Base-by-base conservation (phyloP, 2,329 filamentous ascomycete species). In the Metarhizium guizhouense region DNA sequence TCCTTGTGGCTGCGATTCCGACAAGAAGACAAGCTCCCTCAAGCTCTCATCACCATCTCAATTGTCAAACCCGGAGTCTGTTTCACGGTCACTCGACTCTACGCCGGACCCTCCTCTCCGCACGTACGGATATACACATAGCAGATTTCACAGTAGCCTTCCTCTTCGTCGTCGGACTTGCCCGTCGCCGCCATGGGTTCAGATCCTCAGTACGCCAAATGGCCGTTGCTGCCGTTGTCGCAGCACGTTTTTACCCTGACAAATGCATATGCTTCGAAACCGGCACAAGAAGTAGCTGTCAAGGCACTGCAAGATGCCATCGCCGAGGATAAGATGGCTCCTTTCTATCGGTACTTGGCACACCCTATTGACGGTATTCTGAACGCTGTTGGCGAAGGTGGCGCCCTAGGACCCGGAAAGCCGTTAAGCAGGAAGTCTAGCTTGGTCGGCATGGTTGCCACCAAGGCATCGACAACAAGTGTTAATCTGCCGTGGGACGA, bases 401-500 rank as follows among this genome's bases (percentile, higher is more conserved):
- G 68, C 57, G 74, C 73, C 58, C 70, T 71, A 68, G 72, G 72
- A 67, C 72, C 73, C 60, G 71, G 79, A 71, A 85, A 81, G 71
- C 77, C 83, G n/a, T 71, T 78, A 54, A 79, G 81, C 69, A 80
- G 86, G 71, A 87, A 87, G 74, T 84, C 81, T 62, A 84, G 89
- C 72, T 76, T 83, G 56, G 84, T 83, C 47, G 87, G 86, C 68
- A 84, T 95, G 79, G 80, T 94, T 61, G 87, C 89, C 56, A 86
- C 83, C 66, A 86, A 84, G 72, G 82, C 82, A 65, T 76, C 83
- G 25, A 78, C 82, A 34, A 76, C 81, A 30, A 83, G 79, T 58
- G 80, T 89, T 47, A 85, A 83, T 63, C 77, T 97, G 56, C 82
- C 90, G 0, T 99, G 94, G 94, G 91, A 99, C 67, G 92, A 97